Evolutionary conservation across 208 protist genomes (phyloP).

Genomic region (Trichomonas vaginalis): DNA sequence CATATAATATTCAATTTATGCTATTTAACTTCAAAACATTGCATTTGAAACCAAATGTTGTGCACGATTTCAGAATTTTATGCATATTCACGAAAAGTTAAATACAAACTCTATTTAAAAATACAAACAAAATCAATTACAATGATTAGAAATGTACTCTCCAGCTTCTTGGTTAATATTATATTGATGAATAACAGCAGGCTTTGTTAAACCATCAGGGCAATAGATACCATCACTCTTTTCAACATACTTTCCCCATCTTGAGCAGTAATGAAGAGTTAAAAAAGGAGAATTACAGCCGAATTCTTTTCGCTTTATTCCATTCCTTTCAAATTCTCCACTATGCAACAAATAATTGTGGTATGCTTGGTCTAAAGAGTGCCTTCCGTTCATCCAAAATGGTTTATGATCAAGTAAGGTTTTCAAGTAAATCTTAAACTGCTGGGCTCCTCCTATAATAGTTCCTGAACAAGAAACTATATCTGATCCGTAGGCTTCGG

Average conservation of each 20-base stretch:
- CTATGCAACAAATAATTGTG: neutral
- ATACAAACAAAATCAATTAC: too few relatives aligned
- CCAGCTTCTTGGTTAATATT: neutral
- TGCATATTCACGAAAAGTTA: too few relatives aligned
- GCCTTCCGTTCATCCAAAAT: neutral
- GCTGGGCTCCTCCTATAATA: neutral
- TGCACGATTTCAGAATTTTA: too few relatives aligned
- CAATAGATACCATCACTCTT: neutral
- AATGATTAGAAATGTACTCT: too few relatives aligned
- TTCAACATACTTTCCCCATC: neutral
- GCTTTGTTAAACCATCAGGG: neutral
- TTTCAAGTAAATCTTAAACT: neutral
- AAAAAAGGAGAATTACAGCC: neutral
- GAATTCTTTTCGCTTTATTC: neutral
- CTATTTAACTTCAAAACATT: too few relatives aligned
- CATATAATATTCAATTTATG: too few relatives aligned
- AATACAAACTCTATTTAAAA: too few relatives aligned
- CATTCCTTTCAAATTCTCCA: neutral
- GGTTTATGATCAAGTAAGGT: neutral
- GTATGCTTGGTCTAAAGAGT: constrained; percentile 6
- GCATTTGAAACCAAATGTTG: too few relatives aligned
- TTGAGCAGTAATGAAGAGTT: neutral
- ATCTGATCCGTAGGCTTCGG: neutral
- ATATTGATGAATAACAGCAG: neutral
- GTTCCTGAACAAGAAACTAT: neutral